Conservation (phyloP, 768 basidiomycete genomes). For the Boletus coccyginus region DNA sequence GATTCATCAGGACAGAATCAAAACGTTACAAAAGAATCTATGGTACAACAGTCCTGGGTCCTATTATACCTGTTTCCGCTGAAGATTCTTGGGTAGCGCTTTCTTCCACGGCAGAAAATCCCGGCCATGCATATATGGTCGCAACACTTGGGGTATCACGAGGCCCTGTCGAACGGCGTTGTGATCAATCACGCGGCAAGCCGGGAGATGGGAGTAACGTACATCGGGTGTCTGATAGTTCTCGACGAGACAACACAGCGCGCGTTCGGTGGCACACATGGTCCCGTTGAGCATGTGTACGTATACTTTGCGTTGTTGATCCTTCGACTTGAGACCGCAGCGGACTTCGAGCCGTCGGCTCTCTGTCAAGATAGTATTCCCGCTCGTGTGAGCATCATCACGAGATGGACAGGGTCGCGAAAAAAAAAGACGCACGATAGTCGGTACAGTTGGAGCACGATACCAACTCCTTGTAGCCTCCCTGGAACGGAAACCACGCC, state of each 20-base stretch:
- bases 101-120: constrained; percentile 85
- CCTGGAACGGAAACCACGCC: constrained; percentile 99
- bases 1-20: not conserved
- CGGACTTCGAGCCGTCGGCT: constrained; percentile 89
- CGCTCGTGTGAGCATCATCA: not conserved
- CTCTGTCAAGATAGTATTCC: constrained; percentile 48
- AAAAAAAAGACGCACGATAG: constrained; percentile 70
- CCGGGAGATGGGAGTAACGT: constrained; percentile 21
- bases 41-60: not conserved
- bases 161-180: constrained; percentile 62
- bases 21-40: not conserved
- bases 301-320: constrained; percentile 88
- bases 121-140: constrained; percentile 95
- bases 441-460: constrained; percentile 99
- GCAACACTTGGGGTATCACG: constrained; percentile 82
- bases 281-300: constrained; percentile 99
- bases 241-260: constrained; percentile 96
- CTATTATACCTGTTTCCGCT: constrained; percentile 61
- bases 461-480: constrained; percentile 94
- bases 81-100: constrained; percentile 72
- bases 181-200: not conserved
- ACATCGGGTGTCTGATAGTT: constrained; percentile 97
- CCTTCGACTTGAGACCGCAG: constrained; percentile 88
- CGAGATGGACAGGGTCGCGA: not conserved
- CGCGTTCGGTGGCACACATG: constrained; percentile 94